These are phyloP conservation scores for Xerocomus brunneocitrinus DNA, from an alignment of 768 basidiomycete species.

Conservation along the genomic window DNA sequence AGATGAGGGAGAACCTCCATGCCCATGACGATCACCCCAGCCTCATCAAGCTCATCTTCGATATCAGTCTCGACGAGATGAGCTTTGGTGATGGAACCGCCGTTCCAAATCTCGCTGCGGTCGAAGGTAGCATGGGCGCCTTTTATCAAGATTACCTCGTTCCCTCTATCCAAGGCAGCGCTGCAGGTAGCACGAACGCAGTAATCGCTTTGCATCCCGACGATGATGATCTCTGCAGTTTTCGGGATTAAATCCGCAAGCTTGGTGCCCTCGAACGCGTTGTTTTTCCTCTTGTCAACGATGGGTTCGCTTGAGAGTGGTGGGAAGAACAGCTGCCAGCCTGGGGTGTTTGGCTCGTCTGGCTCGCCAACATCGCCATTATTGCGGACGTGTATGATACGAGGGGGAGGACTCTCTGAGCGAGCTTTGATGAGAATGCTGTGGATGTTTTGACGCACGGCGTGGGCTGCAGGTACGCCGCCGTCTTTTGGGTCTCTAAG, in stretches of 20 bases:
- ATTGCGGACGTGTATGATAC: slow-evolving; percentile 67
- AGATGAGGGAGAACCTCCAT: slow-evolving; percentile 61
- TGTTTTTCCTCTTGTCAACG: slow-evolving; percentile 66
- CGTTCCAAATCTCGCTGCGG: slow-evolving; percentile 57
- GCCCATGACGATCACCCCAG: slow-evolving; percentile 59
- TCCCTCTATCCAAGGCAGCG: slow-evolving; percentile 58
- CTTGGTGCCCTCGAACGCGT: slow-evolving; percentile 59
- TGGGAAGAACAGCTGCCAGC: slow-evolving; percentile 59
- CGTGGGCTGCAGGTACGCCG: slow-evolving; percentile 46
- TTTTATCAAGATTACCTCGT: slow-evolving; percentile 57
- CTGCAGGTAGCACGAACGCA: slow-evolving; percentile 54
- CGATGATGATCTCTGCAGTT: slow-evolving; percentile 60
- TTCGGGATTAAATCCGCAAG: slow-evolving; percentile 46
- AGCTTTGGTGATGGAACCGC: slow-evolving; percentile 51
- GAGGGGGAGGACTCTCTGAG: slow-evolving; percentile 42
- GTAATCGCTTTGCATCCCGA: slow-evolving; percentile 66
- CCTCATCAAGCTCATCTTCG: slow-evolving; percentile 64
- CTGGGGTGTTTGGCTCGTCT: slow-evolving; percentile 51
- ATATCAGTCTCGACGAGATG: slow-evolving; percentile 51
- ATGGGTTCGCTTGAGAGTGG: slow-evolving; percentile 49
- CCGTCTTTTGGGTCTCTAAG: slow-evolving; percentile 45
- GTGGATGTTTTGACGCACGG: slow-evolving; percentile 45
- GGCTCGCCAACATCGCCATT: slow-evolving; percentile 55
- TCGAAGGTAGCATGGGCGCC: slow-evolving; percentile 69
- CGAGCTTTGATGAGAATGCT: slow-evolving; percentile 49